Evolutionary conservation across 2,329 filamentous ascomycete species (phyloP).

Genomic region (Akanthomyces uredinophilus): DNA sequence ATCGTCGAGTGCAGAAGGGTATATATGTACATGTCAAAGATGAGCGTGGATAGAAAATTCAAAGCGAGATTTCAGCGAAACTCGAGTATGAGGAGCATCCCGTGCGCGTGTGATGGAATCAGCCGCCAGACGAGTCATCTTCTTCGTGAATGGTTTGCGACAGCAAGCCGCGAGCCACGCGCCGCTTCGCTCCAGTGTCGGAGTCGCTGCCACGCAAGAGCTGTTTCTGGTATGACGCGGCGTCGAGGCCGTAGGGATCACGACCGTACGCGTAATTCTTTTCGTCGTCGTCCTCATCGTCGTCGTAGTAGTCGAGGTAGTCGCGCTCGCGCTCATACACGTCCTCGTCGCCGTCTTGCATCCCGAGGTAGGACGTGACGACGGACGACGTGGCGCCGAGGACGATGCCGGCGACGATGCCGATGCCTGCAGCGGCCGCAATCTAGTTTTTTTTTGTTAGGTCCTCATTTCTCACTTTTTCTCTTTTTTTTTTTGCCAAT

Average conservation of each 20-base stretch:
- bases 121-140: conserved; percentile 52
- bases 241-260: conserved; percentile 18
- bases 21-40: not conserved
- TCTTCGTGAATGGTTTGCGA: conserved; percentile 68
- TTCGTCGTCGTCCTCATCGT: conserved; percentile 15
- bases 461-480: too few species aligned
- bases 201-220: conserved; percentile 25
- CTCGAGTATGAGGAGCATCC: not conserved
- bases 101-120: not conserved
- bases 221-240: conserved; percentile 18
- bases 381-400: conserved; percentile 53
- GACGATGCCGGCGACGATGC: conserved; percentile 56
- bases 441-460: conserved; percentile 34
- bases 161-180: conserved; percentile 46
- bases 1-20: not conserved
- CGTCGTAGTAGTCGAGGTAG: conserved; percentile 7
- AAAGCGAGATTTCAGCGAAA: not conserved
- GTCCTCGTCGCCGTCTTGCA: conserved; percentile 28
- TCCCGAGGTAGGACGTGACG: conserved; percentile 47
- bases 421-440: conserved; percentile 61
- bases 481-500: too few species aligned
- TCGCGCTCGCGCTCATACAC: not conserved
- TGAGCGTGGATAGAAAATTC: not conserved
- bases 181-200: conserved; percentile 33
- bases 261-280: conserved; percentile 15